These are phyloP conservation scores for Lodderomyces theae DNA, from an alignment of 1,139 yeast genomes.

Conservation along the genomic window DNA sequence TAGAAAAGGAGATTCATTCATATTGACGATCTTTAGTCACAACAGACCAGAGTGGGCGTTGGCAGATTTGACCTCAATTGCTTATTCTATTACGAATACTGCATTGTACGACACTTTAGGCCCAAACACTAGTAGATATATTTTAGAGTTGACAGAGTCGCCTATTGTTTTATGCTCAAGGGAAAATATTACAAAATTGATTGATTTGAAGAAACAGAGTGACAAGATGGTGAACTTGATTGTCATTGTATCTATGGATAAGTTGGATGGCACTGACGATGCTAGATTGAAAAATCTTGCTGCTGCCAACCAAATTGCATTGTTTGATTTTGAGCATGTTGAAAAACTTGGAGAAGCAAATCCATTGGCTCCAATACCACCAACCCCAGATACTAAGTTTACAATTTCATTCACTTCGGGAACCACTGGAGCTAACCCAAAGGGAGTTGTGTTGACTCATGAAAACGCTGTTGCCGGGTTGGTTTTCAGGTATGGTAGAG, in stretches of 20 bases:
- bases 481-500: conserved; percentile 23
- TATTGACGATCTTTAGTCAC: conserved; percentile 34
- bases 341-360: conserved; percentile 51
- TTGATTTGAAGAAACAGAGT: conserved; percentile 25
- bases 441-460: conserved; percentile 69
- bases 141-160: conserved; percentile 32
- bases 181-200: conserved; percentile 28
- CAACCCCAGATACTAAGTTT: conserved; percentile 52
- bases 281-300: conserved; percentile 22
- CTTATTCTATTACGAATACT: conserved; percentile 36
- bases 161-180: conserved; percentile 36
- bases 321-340: conserved; percentile 44
- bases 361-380: conserved; percentile 46
- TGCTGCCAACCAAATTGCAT: conserved; percentile 22
- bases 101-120: conserved; percentile 45
- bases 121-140: conserved; percentile 32
- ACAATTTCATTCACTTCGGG: conserved; percentile 80
- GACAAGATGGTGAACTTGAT: conserved; percentile 29
- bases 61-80: conserved; percentile 36
- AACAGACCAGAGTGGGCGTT: conserved; percentile 41
- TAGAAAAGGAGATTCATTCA: conserved; percentile 27
- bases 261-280: conserved; percentile 27
- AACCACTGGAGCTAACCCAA: conserved; percentile 67
- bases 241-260: conserved; percentile 40
- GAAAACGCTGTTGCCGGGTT: conserved; percentile 51